Conservation (phyloP, 345 rosid species). For the Isatis tinctoria region DNA sequence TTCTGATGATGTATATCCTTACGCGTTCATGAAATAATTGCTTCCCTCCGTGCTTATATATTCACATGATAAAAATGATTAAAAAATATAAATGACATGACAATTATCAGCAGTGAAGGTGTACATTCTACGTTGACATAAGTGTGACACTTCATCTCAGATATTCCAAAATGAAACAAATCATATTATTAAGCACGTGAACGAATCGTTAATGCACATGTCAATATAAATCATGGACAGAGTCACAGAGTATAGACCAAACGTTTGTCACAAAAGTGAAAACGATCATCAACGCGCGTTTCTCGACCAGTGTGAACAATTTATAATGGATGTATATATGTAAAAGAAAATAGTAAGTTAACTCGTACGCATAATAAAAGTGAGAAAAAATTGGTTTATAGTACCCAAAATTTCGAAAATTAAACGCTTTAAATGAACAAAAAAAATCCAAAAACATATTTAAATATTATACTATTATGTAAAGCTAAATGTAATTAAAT, state of each 20-base stretch:
- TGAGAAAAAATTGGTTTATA: too few relatives aligned
- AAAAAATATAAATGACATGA: not conserved
- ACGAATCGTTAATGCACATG: not conserved
- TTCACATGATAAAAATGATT: not conserved
- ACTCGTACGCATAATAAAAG: too few relatives aligned
- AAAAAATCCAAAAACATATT: too few relatives aligned
- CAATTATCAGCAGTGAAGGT: not conserved
- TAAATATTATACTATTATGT: too few relatives aligned
- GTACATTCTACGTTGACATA: not conserved
- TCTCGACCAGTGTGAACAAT: too few relatives aligned
- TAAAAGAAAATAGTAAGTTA: too few relatives aligned
- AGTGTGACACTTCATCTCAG: not conserved
- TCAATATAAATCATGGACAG: not conserved
- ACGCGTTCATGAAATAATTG: not conserved
- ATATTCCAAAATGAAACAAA: not conserved
- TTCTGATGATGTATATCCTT: not conserved
- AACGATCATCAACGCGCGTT: too few relatives aligned
- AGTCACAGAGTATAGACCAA: not conserved
- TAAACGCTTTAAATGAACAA: too few relatives aligned
- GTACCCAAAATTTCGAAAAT: too few relatives aligned
- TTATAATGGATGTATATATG: too few relatives aligned
- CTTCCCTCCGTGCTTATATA: not conserved
- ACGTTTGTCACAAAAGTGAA: too few relatives aligned
- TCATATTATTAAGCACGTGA: constrained; percentile 6
- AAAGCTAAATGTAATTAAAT: too few relatives aligned